A percentile compares a stretch with the other conserved stretches of the same genome.
Evolutionary conservation across 768 basidiomycete genomes (phyloP).

Genomic region (Russula lepida): DNA sequence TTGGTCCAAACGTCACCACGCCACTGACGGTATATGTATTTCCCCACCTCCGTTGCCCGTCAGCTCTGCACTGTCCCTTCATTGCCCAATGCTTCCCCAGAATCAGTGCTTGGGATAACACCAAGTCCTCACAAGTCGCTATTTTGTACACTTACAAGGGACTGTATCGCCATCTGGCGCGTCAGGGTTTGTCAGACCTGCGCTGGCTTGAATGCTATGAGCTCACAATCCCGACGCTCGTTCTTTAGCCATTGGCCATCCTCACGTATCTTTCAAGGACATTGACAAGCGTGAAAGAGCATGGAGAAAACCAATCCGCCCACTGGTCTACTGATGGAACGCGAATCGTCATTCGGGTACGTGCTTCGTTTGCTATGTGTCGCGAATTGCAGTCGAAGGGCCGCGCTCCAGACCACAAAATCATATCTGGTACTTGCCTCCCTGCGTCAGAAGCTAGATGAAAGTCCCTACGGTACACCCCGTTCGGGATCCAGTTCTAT

Average conservation of each 20-base stretch:
- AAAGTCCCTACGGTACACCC: conserved; percentile 46
- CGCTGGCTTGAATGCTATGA: neutral
- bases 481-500: conserved; percentile 45
- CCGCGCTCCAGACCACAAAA: conserved; percentile 52
- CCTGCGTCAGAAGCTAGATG: conserved; percentile 49
- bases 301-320: conserved; percentile 69
- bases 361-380: conserved; percentile 21
- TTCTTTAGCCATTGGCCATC: conserved; percentile 57
- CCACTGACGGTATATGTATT: conserved; percentile 50
- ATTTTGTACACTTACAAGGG: conserved; percentile 67
- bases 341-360: conserved; percentile 71
- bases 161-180: conserved; percentile 71
- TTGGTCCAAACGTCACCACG: neutral
- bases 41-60: conserved; percentile 71
- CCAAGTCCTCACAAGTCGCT: conserved; percentile 69
- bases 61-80: conserved; percentile 63
- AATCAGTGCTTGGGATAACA: conserved; percentile 48
- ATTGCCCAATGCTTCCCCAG: conserved; percentile 53
- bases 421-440: conserved; percentile 73
- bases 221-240: conserved; percentile 3
- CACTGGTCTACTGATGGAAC: conserved; percentile 81
- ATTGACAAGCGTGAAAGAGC: conserved; percentile 64
- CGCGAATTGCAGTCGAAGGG: neutral
- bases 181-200: conserved; percentile 50
- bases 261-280: conserved; percentile 71